A percentile compares a stretch with the other conserved stretches of the same genome.
Evolutionary conservation across 768 basidiomycete species (phyloP).

Genomic region (Hydnum rufescens): DNA sequence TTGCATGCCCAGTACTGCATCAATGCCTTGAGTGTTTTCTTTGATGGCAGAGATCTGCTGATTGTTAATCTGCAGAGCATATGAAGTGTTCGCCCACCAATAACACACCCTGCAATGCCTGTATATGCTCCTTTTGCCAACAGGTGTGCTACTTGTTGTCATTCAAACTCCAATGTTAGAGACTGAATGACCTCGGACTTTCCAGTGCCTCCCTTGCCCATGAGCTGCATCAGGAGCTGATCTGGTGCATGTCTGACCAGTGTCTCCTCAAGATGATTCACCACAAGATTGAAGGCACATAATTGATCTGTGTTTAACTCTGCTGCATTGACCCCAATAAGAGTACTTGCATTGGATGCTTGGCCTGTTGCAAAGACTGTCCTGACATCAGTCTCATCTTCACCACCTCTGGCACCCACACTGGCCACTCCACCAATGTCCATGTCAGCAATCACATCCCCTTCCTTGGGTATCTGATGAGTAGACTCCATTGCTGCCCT

Average conservation of each 20-base stretch:
- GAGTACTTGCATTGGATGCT: not conserved
- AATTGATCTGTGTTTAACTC: slow-evolving; percentile 19
- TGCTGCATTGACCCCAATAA: slow-evolving; percentile 3
- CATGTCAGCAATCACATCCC: not conserved
- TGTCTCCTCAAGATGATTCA: slow-evolving; percentile 14
- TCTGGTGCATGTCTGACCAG: slow-evolving; percentile 10
- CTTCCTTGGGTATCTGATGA: not conserved
- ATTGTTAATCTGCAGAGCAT: not conserved
- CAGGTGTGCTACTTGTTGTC: not conserved
- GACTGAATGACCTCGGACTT: slow-evolving; percentile 25
- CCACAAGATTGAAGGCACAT: slow-evolving; percentile 22
- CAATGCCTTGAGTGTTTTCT: not conserved
- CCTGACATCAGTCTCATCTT: not conserved
- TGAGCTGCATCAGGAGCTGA: slow-evolving; percentile 22
- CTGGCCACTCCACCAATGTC: not conserved
- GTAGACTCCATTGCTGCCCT: not conserved
- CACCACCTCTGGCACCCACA: not conserved
- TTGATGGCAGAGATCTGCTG: too few species aligned
- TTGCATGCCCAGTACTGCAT: not conserved
- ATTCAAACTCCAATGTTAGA: slow-evolving; percentile 20
- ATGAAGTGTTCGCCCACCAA: slow-evolving; percentile 17
- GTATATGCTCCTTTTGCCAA: slow-evolving; percentile 23
- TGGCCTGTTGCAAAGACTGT: not conserved
- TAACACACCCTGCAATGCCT: slow-evolving; percentile 24
- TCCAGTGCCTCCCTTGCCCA: slow-evolving; percentile 27